Evolutionary conservation across 352 stramenopile genomes (phyloP).

Genomic region (Phytophthora lateralis): DNA sequence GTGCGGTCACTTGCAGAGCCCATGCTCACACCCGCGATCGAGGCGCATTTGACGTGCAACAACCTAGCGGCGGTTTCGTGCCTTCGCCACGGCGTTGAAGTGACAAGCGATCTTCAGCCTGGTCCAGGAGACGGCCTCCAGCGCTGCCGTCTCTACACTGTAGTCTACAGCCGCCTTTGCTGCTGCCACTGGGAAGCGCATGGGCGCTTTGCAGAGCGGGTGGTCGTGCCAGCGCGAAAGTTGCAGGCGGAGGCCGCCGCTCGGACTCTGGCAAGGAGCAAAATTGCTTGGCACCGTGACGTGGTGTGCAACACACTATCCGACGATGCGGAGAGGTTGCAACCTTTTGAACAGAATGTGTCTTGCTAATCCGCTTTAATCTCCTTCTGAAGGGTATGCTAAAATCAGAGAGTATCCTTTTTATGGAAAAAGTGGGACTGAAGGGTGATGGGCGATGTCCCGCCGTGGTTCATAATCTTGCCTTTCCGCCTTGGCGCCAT

Average conservation of each 20-base stretch:
- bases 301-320: constrained; percentile 8
- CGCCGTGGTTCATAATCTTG: neutral
- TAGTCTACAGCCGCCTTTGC: no score
- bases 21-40: no score
- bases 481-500: neutral
- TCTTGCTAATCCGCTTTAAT: constrained; percentile 2
- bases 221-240: constrained; percentile 4
- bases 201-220: neutral
- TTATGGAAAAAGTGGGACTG: constrained; percentile 26
- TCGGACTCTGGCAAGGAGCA: constrained; percentile 6
- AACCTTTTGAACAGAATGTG: neutral
- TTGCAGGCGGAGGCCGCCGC: constrained; percentile 1
- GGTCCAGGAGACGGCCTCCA: neutral
- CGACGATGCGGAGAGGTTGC: neutral
- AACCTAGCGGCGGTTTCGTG: neutral
- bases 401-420: constrained; percentile 16
- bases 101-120: neutral
- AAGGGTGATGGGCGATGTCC: constrained; percentile 11
- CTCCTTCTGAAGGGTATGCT: constrained; percentile 9
- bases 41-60: neutral
- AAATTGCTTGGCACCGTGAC: neutral
- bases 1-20: neutral
- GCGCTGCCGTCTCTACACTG: neutral
- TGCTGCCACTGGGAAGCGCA: neutral
- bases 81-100: neutral